These are phyloP conservation scores for Sporobolomyces roseus DNA, from an alignment of 768 basidiomycete genomes.

Conservation along the genomic window DNA sequence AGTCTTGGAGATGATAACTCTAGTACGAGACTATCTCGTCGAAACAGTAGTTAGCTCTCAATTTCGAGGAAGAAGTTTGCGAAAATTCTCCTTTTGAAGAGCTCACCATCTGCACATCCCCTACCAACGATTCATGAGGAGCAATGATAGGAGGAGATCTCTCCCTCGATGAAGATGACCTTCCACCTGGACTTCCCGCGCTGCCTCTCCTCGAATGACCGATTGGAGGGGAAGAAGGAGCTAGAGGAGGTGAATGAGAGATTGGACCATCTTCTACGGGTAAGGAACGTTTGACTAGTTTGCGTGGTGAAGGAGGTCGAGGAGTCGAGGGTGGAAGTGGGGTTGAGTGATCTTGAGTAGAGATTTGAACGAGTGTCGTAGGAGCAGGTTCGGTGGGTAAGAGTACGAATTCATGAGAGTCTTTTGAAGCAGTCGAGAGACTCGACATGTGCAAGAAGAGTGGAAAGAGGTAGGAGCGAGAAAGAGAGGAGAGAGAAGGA, in stretches of 20 bases:
- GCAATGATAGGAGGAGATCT: constrained; percentile 10
- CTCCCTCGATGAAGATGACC: background rate
- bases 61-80: background rate
- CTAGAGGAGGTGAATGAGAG: background rate
- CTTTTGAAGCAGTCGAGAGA: background rate
- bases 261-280: background rate
- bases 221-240: background rate
- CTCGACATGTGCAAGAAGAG: background rate
- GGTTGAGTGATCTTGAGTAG: background rate
- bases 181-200: constrained; percentile 6
- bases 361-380: background rate
- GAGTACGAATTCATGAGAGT: constrained; percentile 12
- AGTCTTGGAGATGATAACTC: constrained; percentile 15
- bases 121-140: constrained; percentile 6
- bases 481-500: background rate
- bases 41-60: too few species aligned
- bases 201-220: background rate
- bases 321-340: background rate
- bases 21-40: background rate
- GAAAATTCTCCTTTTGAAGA: too few species aligned
- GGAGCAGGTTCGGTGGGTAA: background rate
- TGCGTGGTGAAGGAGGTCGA: background rate
- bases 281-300: constrained; percentile 1
- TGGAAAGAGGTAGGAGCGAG: background rate
- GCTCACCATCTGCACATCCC: constrained; percentile 14